Evolutionary conservation across 1,284 basidiomycete genomes (phyloP).

Genomic region (Bondarzewia mesenterica): DNA sequence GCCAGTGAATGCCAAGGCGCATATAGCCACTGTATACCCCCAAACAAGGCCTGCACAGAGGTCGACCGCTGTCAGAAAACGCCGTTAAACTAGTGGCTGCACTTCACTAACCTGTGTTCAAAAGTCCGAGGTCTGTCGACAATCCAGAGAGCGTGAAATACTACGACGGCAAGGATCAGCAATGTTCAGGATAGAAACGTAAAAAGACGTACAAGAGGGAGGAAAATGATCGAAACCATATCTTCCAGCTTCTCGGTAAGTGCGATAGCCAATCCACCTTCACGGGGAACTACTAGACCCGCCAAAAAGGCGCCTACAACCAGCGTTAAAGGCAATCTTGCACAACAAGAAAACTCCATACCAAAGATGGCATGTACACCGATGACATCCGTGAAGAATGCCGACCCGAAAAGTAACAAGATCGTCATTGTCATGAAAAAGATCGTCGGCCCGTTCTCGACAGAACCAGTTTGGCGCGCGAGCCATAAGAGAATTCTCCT

Average conservation of each 20-base stretch:
- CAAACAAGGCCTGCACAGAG: slow-evolving; percentile 39
- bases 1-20: slow-evolving; percentile 42
- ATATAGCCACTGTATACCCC: slow-evolving; percentile 53
- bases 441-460: slow-evolving; percentile 65
- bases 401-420: slow-evolving; percentile 53
- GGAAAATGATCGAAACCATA: slow-evolving; percentile 48
- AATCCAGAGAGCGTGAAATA: slow-evolving; percentile 63
- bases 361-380: slow-evolving; percentile 91
- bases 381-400: slow-evolving; percentile 76
- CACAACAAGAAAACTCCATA: slow-evolving; percentile 14
- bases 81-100: too few species aligned
- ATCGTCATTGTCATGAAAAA: slow-evolving; percentile 61
- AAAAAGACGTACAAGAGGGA: slow-evolving; percentile 43
- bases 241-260: slow-evolving; percentile 65
- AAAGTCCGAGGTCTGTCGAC: slow-evolving; percentile 57
- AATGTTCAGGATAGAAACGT: not conserved
- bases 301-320: slow-evolving; percentile 49
- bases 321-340: slow-evolving; percentile 8
- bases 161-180: slow-evolving; percentile 16
- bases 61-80: not conserved
- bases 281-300: slow-evolving; percentile 57
- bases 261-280: slow-evolving; percentile 53
- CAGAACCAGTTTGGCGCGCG: slow-evolving; percentile 71
- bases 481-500: slow-evolving; percentile 62
- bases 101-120: slow-evolving; percentile 31